Conservation (phyloP, 2,329 filamentous ascomycete genomes). For the Ilyonectria robusta region DNA sequence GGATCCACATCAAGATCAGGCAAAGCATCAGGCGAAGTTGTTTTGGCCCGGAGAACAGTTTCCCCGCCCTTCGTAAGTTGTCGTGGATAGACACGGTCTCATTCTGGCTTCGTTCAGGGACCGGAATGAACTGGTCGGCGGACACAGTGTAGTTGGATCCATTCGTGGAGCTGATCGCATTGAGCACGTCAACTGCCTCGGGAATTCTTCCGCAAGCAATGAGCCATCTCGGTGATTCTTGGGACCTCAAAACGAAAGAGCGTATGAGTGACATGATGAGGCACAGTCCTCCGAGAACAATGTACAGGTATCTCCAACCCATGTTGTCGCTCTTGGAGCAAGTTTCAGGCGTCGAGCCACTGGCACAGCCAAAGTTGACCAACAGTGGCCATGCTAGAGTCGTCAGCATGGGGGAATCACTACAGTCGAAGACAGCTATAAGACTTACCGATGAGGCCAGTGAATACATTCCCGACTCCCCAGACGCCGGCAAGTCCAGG, state of each 20-base stretch:
- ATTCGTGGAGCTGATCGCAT: conserved; percentile 55
- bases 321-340: conserved; percentile 58
- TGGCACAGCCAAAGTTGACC: conserved; percentile 37
- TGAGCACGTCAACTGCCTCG: conserved; percentile 61
- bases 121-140: conserved; percentile 10
- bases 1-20: conserved; percentile 57
- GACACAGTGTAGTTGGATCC: conserved; percentile 22
- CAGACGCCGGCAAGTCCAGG: conserved; percentile 36
- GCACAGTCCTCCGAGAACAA: conserved; percentile 57
- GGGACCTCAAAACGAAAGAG: conserved; percentile 56
- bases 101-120: neutral
- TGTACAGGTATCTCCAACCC: conserved; percentile 60
- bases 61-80: conserved; percentile 10
- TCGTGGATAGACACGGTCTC: conserved; percentile 10
- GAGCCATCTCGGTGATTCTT: conserved; percentile 59
- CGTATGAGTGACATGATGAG: conserved; percentile 57
- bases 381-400: conserved; percentile 36
- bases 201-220: conserved; percentile 57
- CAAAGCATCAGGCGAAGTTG: conserved; percentile 21
- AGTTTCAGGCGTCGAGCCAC: conserved; percentile 37
- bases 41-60: conserved; percentile 21
- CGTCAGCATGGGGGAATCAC: neutral
- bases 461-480: conserved; percentile 37
- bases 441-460: conserved; percentile 37
- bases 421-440: neutral